Evolutionary conservation across 345 rosid genomes (phyloP).

Genomic region (Eucalyptus curtisii): DNA sequence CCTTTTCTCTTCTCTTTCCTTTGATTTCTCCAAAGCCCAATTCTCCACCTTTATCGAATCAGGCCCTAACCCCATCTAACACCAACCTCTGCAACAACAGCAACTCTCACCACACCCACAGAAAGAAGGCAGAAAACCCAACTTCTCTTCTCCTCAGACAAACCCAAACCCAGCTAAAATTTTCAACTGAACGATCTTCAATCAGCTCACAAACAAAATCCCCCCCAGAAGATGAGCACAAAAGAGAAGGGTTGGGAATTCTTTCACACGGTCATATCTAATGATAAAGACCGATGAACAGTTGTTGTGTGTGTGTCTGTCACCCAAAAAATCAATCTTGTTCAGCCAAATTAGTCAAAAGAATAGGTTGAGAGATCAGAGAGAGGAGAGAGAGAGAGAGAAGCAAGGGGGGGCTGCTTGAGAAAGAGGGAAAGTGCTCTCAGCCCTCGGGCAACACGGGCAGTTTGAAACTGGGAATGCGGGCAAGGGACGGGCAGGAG

Average conservation of each 20-base stretch:
- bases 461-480: constrained; percentile 22
- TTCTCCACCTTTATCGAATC: constrained; percentile 22
- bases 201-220: neutral
- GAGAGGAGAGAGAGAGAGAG: constrained; percentile 7
- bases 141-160: neutral
- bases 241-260: neutral
- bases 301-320: neutral
- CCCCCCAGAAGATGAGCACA: neutral
- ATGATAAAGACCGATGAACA: neutral
- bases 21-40: constrained; percentile 11
- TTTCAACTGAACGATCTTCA: neutral
- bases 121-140: neutral
- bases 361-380: constrained; percentile 6
- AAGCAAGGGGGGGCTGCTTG: constrained; percentile 3
- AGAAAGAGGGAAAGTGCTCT: constrained; percentile 38
- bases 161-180: neutral
- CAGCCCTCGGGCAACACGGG: constrained; percentile 46
- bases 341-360: constrained; percentile 31
- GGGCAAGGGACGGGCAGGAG: constrained; percentile 20
- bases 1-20: constrained; percentile 8
- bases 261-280: neutral
- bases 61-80: constrained; percentile 17
- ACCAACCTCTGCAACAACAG: neutral
- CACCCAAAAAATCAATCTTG: neutral
- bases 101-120: neutral